Conservation (phyloP, 1,284 basidiomycete genomes). For the Calocybe gambosa region DNA sequence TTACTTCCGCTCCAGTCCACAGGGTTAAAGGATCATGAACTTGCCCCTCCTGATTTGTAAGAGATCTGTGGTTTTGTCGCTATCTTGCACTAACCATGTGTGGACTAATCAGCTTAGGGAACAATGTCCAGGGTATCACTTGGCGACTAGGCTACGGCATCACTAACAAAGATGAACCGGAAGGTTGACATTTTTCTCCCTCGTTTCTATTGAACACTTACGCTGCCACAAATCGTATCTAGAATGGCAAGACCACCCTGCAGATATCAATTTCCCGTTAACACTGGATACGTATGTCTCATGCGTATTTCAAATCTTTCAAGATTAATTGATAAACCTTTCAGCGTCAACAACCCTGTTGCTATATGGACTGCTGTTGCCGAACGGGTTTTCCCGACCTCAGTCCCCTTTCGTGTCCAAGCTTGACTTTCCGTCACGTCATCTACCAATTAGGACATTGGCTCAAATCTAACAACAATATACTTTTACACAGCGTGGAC, state of each 20-base stretch:
- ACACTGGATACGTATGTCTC: conserved; percentile 40
- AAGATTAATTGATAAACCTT: no score
- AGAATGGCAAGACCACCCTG: conserved; percentile 59
- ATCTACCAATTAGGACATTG: not conserved
- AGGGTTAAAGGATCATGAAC: conserved; percentile 45
- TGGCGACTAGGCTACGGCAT: conserved; percentile 60
- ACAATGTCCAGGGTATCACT: conserved; percentile 52
- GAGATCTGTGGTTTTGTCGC: conserved; percentile 16
- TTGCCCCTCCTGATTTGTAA: conserved; percentile 59
- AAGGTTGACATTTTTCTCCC: conserved; percentile 32
- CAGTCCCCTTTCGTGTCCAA: conserved; percentile 13
- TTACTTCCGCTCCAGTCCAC: conserved; percentile 29
- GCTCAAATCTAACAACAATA: not conserved
- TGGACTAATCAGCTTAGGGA: conserved; percentile 32
- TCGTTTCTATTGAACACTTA: not conserved
- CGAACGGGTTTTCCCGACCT: conserved; percentile 16
- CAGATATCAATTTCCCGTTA: conserved; percentile 44
- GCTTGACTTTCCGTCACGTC: not conserved
- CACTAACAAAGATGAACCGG: conserved; percentile 42
- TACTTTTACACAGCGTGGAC: no score
- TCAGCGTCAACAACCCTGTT: conserved; percentile 40
- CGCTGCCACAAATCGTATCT: conserved; percentile 4
- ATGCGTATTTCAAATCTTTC: not conserved
- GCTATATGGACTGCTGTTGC: conserved; percentile 43
- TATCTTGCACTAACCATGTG: not conserved